These are phyloP conservation scores for Dipteronia dyeriana DNA, from an alignment of 345 rosid species.

Conservation along the genomic window DNA sequence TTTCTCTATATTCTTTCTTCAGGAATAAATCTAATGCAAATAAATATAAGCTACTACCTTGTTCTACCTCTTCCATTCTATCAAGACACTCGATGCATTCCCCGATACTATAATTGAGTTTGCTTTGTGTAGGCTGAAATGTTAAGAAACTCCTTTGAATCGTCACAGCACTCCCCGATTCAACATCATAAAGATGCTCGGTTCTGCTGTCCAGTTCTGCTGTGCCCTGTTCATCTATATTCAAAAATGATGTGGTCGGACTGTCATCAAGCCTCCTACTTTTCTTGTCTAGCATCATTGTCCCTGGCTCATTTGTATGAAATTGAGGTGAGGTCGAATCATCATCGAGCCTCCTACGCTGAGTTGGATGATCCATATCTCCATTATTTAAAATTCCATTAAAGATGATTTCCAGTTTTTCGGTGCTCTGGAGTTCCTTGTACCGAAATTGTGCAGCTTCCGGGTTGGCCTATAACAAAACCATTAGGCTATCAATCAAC, in stretches of 20 bases:
- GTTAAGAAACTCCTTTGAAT: conserved; percentile 24
- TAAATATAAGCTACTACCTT: conserved; percentile 48
- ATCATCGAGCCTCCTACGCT: conserved; percentile 23
- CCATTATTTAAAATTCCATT: conserved; percentile 30
- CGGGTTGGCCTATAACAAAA: conserved; percentile 38
- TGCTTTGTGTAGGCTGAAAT: conserved; percentile 24
- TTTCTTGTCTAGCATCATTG: conserved; percentile 15
- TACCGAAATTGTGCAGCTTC: conserved; percentile 34
- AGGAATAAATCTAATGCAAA: conserved; percentile 52
- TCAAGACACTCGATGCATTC: conserved; percentile 57
- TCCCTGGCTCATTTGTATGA: conserved; percentile 32
- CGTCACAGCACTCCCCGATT: conserved; percentile 27
- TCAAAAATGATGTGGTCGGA: conserved; percentile 27
- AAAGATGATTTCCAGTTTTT: conserved; percentile 46
- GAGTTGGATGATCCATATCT: conserved; percentile 31
- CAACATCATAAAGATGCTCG: conserved; percentile 23
- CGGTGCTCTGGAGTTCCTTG: conserved; percentile 33
- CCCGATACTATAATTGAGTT: conserved; percentile 37
- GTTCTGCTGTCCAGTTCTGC: conserved; percentile 18
- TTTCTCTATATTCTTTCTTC: conserved; percentile 51
- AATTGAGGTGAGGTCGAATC: conserved; percentile 28
- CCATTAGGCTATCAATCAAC: not conserved
- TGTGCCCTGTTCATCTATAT: conserved; percentile 34
- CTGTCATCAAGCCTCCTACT: conserved; percentile 13
- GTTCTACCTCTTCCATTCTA: conserved; percentile 47